Percentiles rank a stretch among this genome's conserved stretches.
Evolutionary conservation across 2,329 filamentous ascomycete genomes (phyloP).

Genomic region (Fusarium sp.): DNA sequence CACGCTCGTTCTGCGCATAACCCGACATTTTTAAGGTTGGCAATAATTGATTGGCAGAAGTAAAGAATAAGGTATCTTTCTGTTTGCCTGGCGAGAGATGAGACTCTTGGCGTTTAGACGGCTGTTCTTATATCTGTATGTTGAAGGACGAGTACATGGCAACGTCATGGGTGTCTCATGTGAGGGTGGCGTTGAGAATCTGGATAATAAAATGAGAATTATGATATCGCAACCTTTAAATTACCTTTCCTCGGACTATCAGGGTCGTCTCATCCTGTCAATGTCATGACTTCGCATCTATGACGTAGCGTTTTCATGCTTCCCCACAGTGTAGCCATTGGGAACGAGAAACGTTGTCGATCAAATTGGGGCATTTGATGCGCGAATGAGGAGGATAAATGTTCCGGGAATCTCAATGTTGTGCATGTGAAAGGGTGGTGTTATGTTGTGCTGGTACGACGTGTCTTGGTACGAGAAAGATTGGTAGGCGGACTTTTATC

Average conservation of each 20-base stretch:
- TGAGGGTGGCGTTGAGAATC: not conserved
- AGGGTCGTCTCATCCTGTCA: not conserved
- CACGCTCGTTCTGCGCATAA: conserved; percentile 14
- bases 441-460: no score
- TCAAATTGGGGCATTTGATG: not conserved
- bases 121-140: not conserved
- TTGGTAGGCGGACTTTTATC: accelerated
- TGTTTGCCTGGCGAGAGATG: no score
- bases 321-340: not conserved
- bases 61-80: not conserved
- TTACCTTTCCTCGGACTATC: not conserved
- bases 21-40: not conserved
- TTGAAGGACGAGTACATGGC: not conserved
- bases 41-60: not conserved
- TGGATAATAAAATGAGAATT: not conserved
- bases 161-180: not conserved
- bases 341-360: not conserved
- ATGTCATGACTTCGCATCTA: not conserved
- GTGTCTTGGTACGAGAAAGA: accelerated
- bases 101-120: not conserved
- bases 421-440: not conserved
- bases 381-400: not conserved
- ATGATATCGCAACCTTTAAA: not conserved
- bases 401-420: not conserved
- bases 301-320: conserved; percentile 3